Percentiles rank a stretch among this genome's conserved stretches.
phyloP scores from a whole-genome alignment of 106 monocot genomes.

The Dendrobium chrysotoxum region DNA sequence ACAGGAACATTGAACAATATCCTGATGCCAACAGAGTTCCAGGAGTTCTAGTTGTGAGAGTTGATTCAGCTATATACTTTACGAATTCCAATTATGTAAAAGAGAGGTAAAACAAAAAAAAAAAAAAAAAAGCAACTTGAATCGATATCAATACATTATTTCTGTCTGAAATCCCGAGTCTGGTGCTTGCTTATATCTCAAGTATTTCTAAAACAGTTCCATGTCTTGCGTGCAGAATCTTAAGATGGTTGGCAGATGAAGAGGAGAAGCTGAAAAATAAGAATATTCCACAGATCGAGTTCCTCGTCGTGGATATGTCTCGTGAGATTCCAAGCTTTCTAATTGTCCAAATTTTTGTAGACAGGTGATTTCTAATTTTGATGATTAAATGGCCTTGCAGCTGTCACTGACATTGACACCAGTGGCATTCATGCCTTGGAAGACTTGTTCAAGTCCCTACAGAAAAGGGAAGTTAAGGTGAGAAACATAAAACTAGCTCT shows the following conservation, averaged over 20 bases:
- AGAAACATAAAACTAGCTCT: conserved; percentile 5
- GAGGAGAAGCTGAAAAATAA: conserved; percentile 35
- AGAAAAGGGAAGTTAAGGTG: conserved; percentile 54
- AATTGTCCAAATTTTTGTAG: neutral
- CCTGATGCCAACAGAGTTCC: no score
- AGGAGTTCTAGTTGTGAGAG: conserved; percentile 43
- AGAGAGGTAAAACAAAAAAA: conserved; percentile 35
- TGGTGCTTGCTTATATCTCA: neutral
- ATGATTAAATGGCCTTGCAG: conserved; percentile 22
- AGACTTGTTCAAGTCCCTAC: conserved; percentile 42
- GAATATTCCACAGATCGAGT: conserved; percentile 30
- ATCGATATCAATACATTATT: neutral
- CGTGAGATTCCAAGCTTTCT: conserved; percentile 33
- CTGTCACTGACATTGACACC: conserved; percentile 70
- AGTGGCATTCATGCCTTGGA: conserved; percentile 70
- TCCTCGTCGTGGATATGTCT: conserved; percentile 75
- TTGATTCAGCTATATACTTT: conserved; percentile 60
- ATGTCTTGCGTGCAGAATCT: conserved; percentile 31
- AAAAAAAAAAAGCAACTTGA: neutral
- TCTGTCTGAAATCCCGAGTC: neutral
- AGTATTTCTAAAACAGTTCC: neutral
- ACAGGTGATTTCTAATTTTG: neutral
- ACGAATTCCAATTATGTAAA: conserved; percentile 55
- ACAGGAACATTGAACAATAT: conserved; percentile 52
- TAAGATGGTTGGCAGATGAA: conserved; percentile 79